Evolutionary conservation across 78 protist species (phyloP).

Genomic region (Speleostelium caveatum): DNA sequence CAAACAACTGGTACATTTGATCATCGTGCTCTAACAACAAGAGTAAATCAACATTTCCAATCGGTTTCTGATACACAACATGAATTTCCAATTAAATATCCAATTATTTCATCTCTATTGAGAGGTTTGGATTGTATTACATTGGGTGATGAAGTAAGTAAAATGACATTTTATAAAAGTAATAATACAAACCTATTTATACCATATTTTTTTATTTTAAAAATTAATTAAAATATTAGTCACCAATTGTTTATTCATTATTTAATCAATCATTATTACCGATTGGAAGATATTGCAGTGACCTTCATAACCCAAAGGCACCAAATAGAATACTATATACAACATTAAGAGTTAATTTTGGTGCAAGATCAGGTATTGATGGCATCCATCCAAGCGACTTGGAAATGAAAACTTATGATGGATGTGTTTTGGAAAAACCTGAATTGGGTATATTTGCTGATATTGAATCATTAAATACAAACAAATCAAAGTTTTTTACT

Average conservation of each 20-base stretch:
- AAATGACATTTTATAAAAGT: no score
- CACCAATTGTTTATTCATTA: constrained; percentile 36
- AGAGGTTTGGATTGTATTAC: constrained; percentile 22
- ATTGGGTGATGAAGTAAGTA: constrained; percentile 49
- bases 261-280: constrained; percentile 26
- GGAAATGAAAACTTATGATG: not conserved
- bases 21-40: constrained; percentile 27
- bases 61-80: not conserved
- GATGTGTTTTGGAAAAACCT: not conserved
- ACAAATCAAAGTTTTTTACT: constrained; percentile 1
- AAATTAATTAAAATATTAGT: no score
- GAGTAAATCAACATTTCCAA: constrained; percentile 32
- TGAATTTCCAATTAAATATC: constrained; percentile 35
- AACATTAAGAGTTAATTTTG: not conserved
- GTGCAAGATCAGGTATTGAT: not conserved
- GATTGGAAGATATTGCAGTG: not conserved
- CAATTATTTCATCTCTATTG: constrained; percentile 24
- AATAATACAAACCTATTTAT: no score
- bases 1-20: not conserved
- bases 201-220: no score
- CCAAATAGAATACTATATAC: constrained; percentile 52
- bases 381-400: constrained; percentile 16
- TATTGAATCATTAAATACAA: not conserved
- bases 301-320: not conserved
- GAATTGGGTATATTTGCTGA: constrained; percentile 41